Conservation (phyloP, 2,329 filamentous ascomycete species). For the Venturia asperata region DNA sequence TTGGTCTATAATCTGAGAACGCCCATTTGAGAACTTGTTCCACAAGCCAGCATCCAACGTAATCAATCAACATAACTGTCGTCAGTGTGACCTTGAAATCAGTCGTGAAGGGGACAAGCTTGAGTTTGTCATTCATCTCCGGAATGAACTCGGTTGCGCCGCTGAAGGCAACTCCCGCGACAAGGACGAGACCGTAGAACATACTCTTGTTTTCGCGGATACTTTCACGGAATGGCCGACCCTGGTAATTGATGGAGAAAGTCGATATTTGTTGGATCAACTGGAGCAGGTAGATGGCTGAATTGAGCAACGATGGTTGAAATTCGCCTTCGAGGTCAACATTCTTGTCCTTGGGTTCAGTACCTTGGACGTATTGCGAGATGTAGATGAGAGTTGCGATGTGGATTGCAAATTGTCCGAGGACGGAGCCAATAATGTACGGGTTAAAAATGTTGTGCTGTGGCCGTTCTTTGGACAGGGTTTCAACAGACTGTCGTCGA, state of each 20-base stretch:
- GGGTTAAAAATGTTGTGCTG: constrained; percentile 99
- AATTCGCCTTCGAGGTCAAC: constrained; percentile 95
- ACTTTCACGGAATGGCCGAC: constrained; percentile 91
- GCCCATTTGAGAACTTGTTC: constrained; percentile 76
- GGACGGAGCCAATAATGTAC: constrained; percentile 96
- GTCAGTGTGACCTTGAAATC: constrained; percentile 90
- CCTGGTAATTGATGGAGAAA: constrained; percentile 99
- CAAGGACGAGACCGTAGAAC: constrained; percentile 92
- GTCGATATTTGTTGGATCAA: constrained; percentile 98
- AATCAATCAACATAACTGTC: constrained; percentile 78
- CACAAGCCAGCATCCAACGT: constrained; percentile 75
- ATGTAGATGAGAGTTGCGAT: constrained; percentile 93
- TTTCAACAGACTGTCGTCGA: constrained; percentile 65
- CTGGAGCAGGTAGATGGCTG: constrained; percentile 91
- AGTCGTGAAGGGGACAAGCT: constrained; percentile 77
- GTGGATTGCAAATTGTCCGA: constrained; percentile 94
- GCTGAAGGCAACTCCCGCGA: constrained; percentile 83
- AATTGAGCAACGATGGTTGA: constrained; percentile 86
- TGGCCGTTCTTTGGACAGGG: constrained; percentile 89
- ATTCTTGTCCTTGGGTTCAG: constrained; percentile 65
- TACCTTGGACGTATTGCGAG: constrained; percentile 74
- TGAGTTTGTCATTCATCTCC: constrained; percentile 89
- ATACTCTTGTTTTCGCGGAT: constrained; percentile 95
- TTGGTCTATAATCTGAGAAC: constrained; percentile 87
- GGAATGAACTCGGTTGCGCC: constrained; percentile 94